These are phyloP conservation scores for Aspergillus steynii DNA, from an alignment of 495 filamentous ascomycete species.

Conservation along the genomic window DNA sequence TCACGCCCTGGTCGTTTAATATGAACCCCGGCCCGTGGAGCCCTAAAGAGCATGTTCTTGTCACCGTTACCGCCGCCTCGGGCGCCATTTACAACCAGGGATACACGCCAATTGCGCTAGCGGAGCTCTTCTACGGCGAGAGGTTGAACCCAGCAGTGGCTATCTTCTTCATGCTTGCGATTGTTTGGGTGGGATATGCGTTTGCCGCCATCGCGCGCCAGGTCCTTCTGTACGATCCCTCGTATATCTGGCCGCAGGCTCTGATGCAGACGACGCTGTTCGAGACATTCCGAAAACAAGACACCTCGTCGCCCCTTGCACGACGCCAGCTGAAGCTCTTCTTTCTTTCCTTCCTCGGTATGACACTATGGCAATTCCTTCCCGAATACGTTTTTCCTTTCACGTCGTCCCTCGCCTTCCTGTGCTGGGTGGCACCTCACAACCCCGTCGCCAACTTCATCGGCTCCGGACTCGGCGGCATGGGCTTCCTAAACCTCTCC, in stretches of 20 bases:
- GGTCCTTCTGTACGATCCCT: constrained; percentile 55
- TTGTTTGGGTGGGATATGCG: constrained; percentile 55
- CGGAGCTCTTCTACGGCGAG: constrained; percentile 54
- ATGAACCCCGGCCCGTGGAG: constrained; percentile 59
- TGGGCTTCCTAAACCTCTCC: constrained; percentile 58
- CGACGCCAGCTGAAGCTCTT: constrained; percentile 56
- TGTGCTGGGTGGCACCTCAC: constrained; percentile 61
- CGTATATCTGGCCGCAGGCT: constrained; percentile 51
- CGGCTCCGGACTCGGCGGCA: constrained; percentile 56
- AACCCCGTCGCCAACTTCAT: constrained; percentile 59
- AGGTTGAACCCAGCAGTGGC: constrained; percentile 49
- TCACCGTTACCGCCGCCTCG: constrained; percentile 54
- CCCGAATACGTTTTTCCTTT: constrained; percentile 60
- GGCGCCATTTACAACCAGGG: constrained; percentile 55
- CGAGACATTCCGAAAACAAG: constrained; percentile 54
- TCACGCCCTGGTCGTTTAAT: constrained; percentile 49
- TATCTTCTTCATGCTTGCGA: constrained; percentile 60
- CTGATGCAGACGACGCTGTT: constrained; percentile 57
- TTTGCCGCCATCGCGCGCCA: constrained; percentile 56
- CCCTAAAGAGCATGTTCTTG: constrained; percentile 58
- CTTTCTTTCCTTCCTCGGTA: constrained; percentile 49
- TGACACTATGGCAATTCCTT: constrained; percentile 59
- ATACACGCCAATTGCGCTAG: constrained; percentile 49
- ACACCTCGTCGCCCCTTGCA: constrained; percentile 47
- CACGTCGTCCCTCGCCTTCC: constrained; percentile 55